phyloP scores from a whole-genome alignment of 2,329 filamentous ascomycete genomes.

The Mollisia scopiformis region DNA sequence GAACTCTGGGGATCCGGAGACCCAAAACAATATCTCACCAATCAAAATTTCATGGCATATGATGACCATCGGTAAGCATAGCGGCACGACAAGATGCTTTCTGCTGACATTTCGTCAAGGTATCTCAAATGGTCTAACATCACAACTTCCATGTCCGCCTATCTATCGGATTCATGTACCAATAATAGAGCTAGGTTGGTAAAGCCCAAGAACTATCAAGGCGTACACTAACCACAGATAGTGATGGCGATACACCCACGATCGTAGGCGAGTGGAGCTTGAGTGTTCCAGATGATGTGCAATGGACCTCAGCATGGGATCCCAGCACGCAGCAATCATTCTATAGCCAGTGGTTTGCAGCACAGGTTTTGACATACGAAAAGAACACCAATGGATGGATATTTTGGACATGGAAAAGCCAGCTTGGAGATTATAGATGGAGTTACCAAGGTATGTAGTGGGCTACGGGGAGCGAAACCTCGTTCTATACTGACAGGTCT shows the following conservation, averaged over 20 bases:
- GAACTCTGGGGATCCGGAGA: conserved; percentile 58
- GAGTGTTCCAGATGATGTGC: conserved; percentile 50
- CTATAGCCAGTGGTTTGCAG: conserved; percentile 59
- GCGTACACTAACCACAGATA: background rate
- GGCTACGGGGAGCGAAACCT: background rate
- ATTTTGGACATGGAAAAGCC: conserved; percentile 64
- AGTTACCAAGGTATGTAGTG: conserved; percentile 39
- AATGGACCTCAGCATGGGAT: conserved; percentile 49
- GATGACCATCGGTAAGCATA: conserved; percentile 44
- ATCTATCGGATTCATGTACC: conserved; percentile 54
- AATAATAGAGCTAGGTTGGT: conserved; percentile 40
- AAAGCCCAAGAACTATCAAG: background rate
- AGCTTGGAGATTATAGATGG: conserved; percentile 53
- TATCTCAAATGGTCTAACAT: conserved; percentile 54
- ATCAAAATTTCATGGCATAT: conserved; percentile 50
- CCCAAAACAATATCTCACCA: conserved; percentile 48
- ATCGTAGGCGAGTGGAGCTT: conserved; percentile 64
- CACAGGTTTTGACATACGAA: conserved; percentile 59
- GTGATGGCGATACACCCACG: conserved; percentile 41
- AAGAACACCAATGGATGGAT: conserved; percentile 53
- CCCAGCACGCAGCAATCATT: conserved; percentile 46
- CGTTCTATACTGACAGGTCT: conserved; percentile 18
- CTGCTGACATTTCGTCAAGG: background rate
- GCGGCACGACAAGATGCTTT: background rate
- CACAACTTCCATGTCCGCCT: conserved; percentile 44